These are phyloP conservation scores for Macrolepiota fuliginosa DNA, from an alignment of 768 basidiomycete genomes.

Conservation along the genomic window DNA sequence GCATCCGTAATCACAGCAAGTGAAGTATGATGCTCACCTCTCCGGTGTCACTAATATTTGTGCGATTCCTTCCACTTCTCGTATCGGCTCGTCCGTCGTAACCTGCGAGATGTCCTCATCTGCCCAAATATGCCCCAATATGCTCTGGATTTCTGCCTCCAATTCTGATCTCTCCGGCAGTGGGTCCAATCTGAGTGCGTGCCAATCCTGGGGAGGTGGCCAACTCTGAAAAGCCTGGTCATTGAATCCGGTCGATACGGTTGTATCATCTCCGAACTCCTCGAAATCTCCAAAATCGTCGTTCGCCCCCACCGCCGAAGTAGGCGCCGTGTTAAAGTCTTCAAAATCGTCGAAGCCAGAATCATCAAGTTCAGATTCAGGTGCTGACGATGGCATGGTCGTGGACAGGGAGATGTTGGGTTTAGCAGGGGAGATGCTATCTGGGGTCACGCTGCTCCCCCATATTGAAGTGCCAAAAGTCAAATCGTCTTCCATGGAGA, in stretches of 20 bases:
- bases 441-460: constrained; percentile 38
- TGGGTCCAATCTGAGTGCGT: constrained; percentile 63
- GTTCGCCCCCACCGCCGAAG: constrained; percentile 36
- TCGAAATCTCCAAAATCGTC: constrained; percentile 89
- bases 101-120: constrained; percentile 45
- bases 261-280: constrained; percentile 61
- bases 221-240: constrained; percentile 32
- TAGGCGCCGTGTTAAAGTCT: constrained; percentile 54
- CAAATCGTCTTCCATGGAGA: constrained; percentile 67
- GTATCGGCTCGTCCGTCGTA: constrained; percentile 68
- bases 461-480: constrained; percentile 74
- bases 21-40: constrained; percentile 46
- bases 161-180: constrained; percentile 57
- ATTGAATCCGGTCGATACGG: constrained; percentile 5
- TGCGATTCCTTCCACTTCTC: constrained; percentile 76
- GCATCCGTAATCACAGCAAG: constrained; percentile 9
- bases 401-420: constrained; percentile 19
- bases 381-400: constrained; percentile 19
- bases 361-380: constrained; percentile 29
- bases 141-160: constrained; percentile 58
- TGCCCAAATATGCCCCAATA: constrained; percentile 68
- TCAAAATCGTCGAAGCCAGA: constrained; percentile 56
- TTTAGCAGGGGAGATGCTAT: constrained; percentile 25
- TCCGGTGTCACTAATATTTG: constrained; percentile 76
- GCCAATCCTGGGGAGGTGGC: constrained; percentile 51